phyloP scores from a whole-genome alignment of 2,329 filamentous ascomycete genomes.

The Drechslerella coelobrocha region DNA sequence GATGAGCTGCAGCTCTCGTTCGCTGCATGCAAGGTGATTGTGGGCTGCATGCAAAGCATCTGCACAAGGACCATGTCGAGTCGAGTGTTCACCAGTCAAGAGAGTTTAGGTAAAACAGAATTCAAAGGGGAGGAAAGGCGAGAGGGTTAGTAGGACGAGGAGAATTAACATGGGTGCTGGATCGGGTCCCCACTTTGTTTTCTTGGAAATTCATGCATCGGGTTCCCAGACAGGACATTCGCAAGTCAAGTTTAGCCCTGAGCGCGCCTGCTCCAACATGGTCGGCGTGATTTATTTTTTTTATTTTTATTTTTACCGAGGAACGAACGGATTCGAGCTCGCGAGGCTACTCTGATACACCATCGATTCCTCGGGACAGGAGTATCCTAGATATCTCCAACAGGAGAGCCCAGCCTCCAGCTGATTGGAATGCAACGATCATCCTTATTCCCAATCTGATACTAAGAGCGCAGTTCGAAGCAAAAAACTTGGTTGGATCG shows the following conservation, averaged over 20 bases:
- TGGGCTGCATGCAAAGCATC: constrained; percentile 51
- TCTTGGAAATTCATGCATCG: constrained; percentile 50
- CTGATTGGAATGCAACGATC: constrained; percentile 44
- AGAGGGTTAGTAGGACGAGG: constrained; percentile 38
- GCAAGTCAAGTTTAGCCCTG: constrained; percentile 32
- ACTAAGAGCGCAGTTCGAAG: constrained; percentile 11
- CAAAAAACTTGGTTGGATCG: constrained; percentile 34
- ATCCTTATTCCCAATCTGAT: constrained; percentile 12
- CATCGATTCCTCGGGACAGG: constrained; percentile 2
- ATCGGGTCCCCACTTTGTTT: constrained; percentile 42
- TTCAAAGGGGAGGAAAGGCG: constrained; percentile 28
- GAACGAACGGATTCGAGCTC: constrained; percentile 22
- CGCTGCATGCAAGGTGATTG: constrained; percentile 51
- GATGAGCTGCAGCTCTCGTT: constrained; percentile 50
- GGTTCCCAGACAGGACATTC: constrained; percentile 47
- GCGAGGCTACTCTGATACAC: constrained; percentile 1
- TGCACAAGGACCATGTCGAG: constrained; percentile 51
- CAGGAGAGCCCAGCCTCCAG: constrained; percentile 4
- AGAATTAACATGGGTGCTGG: constrained; percentile 13
- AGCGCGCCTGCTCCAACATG: constrained; percentile 50
- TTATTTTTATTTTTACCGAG: constrained; percentile 50
- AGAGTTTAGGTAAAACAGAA: constrained; percentile 47
- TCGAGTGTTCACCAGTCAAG: constrained; percentile 41
- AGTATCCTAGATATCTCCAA: constrained; percentile 8
- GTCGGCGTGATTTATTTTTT: constrained; percentile 44